A percentile compares a stretch with the other conserved stretches of the same genome.
Conservation (phyloP, 2,329 filamentous ascomycete species). For the Harringtonia aguacate region DNA sequence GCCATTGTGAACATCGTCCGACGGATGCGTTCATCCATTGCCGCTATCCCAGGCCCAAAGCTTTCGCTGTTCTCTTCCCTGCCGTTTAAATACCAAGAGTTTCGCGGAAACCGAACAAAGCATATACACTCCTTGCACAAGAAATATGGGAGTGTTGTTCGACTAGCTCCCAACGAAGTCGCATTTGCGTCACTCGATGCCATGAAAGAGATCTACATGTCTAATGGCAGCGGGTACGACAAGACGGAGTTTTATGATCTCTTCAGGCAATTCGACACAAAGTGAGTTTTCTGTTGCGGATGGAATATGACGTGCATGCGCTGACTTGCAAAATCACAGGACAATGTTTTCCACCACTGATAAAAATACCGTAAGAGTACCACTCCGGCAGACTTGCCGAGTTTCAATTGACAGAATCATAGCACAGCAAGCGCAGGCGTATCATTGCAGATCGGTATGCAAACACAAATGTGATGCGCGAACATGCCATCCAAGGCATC, state of each 20-base stretch:
- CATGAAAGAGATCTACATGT: conserved; percentile 52
- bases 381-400: no score
- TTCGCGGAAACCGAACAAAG: conserved; percentile 37
- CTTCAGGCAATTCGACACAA: conserved; percentile 42
- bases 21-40: conserved; percentile 22
- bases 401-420: neutral
- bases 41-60: conserved; percentile 35
- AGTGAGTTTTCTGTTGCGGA: neutral
- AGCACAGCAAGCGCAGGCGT: conserved; percentile 53
- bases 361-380: conserved; percentile 35
- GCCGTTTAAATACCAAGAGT: conserved; percentile 44
- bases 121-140: conserved; percentile 47
- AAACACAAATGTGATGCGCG: conserved; percentile 53
- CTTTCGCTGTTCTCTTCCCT: conserved; percentile 38
- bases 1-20: neutral
- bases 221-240: conserved; percentile 50
- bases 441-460: conserved; percentile 56
- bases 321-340: conserved; percentile 16
- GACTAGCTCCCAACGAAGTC: conserved; percentile 46
- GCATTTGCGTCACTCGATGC: conserved; percentile 45
- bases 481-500: conserved; percentile 43
- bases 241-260: conserved; percentile 55
- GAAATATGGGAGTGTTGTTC: conserved; percentile 44
- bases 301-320: neutral
- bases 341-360: conserved; percentile 50